Percentiles rank a stretch among this genome's conserved stretches.
phyloP scores from a whole-genome alignment of 495 filamentous ascomycete genomes.

The Podospora pseudopauciseta region DNA sequence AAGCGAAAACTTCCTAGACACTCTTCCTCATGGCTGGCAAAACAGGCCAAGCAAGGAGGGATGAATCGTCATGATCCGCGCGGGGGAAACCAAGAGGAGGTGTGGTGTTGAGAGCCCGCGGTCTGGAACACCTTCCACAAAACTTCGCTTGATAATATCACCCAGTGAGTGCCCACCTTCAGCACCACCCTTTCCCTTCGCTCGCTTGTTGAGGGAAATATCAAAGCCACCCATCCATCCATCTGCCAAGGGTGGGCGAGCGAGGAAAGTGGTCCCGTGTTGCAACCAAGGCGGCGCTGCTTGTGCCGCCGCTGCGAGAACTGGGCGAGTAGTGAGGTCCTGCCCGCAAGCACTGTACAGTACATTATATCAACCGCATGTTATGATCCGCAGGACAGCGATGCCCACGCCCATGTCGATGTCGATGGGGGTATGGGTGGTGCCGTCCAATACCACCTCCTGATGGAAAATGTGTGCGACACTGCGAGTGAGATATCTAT shows the following conservation, averaged over 20 bases:
- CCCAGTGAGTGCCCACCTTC: not conserved
- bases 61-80: no score
- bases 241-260: not conserved
- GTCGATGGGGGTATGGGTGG: not conserved
- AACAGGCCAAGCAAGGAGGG: no score
- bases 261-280: not conserved
- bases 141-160: not conserved
- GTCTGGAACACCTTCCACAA: not conserved
- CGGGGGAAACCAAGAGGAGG: no score
- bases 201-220: not conserved
- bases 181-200: not conserved
- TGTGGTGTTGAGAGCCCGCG: not conserved
- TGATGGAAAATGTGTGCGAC: not conserved
- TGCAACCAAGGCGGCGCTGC: not conserved
- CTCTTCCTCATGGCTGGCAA: not conserved
- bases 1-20: not conserved
- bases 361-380: not conserved
- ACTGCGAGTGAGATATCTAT: not conserved
- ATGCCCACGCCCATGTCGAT: not conserved
- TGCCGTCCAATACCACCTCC: not conserved
- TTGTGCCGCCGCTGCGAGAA: not conserved
- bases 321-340: not conserved
- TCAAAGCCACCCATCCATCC: not conserved
- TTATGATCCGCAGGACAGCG: constrained; percentile 1
- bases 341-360: not conserved